These are phyloP conservation scores for Pistacia atlantica DNA, from an alignment of 345 rosid species.

Conservation along the genomic window DNA sequence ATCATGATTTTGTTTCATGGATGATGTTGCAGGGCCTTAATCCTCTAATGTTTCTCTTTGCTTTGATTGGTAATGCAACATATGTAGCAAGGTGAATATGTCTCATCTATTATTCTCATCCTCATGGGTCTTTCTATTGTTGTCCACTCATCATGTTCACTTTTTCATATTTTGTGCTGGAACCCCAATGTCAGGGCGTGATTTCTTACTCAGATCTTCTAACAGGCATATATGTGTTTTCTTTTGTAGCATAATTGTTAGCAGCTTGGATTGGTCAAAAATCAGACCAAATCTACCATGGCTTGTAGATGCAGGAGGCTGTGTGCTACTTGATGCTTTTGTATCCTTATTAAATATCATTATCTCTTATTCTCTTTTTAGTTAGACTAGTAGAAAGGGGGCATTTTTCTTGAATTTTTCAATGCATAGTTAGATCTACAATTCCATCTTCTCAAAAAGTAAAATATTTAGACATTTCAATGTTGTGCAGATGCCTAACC, in stretches of 20 bases:
- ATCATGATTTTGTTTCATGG: neutral
- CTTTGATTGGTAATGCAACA: slow-evolving; percentile 73
- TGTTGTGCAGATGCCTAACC: neutral
- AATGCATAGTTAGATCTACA: neutral
- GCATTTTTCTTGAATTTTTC: neutral
- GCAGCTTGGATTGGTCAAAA: slow-evolving; percentile 62
- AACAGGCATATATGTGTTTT: neutral
- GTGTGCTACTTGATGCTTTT: slow-evolving; percentile 71
- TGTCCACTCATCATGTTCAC: neutral
- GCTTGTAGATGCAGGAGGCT: slow-evolving; percentile 88
- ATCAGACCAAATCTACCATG: slow-evolving; percentile 78
- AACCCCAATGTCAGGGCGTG: neutral
- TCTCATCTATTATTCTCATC: neutral
- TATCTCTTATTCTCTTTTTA: neutral
- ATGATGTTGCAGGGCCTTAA: slow-evolving; percentile 61
- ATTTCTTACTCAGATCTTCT: neutral
- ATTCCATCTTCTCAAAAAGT: neutral
- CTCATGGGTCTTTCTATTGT: neutral
- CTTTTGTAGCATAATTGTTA: slow-evolving; percentile 61
- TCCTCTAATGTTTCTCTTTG: slow-evolving; percentile 84
- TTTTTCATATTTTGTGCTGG: neutral
- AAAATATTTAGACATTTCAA: no score
- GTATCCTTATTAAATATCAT: slow-evolving; percentile 47
- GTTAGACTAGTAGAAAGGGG: neutral
- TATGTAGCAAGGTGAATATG: slow-evolving; percentile 71